Evolutionary conservation across 495 filamentous ascomycete species (phyloP), one percentile per base, ranked within the genome.

Genomic region (Penicillium bovifimosum): DNA sequence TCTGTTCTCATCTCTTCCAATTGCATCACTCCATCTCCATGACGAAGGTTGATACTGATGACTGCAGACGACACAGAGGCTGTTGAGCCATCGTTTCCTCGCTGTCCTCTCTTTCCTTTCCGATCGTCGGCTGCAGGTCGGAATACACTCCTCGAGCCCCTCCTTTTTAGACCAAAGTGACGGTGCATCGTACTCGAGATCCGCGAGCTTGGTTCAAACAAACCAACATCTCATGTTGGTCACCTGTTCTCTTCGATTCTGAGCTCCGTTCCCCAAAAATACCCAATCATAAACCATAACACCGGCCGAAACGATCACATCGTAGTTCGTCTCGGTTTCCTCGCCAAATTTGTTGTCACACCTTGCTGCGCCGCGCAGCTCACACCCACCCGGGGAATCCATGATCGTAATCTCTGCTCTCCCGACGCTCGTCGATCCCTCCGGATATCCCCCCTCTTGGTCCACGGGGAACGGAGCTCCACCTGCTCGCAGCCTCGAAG

Each of bases 321-420:
- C 29, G 29, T 17, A 40, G 14, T 14, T 28, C 1, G 35, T 20
- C 43, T 44, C 31, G 33, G 32, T 17, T 40, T 41, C 43, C 42
- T n/a, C 24, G 34, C n/a, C n/a, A 52, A n/a, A n/a, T 27, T 40
- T 13, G 31, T 43, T 35, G 10, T 14, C 10, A 54, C 28, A 31
- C 17, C 18, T 24, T 27, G 11, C 47, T 93, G 90, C 50, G 81
- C 79, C 70, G 91, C 83, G 86, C 90, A 91, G 78, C 93, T 87
- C 43, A 88, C 77, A 32, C 91, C 81, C 88, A 93, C 56, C 64
- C 41, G 39, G 55, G 49, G 59, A 64, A 65, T 62, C 53, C 63
- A 74, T 74, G 70, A 60, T 70, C 61, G 57, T 59, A 63, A 53
- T 62, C 31, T 50, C 46, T 58, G 27, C 32, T 49, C 55, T 39